Percentiles rank a stretch among this genome's conserved stretches.
Evolutionary conservation across 441 rosid genomes (phyloP).

Genomic region (Bruguiera hainesii): DNA sequence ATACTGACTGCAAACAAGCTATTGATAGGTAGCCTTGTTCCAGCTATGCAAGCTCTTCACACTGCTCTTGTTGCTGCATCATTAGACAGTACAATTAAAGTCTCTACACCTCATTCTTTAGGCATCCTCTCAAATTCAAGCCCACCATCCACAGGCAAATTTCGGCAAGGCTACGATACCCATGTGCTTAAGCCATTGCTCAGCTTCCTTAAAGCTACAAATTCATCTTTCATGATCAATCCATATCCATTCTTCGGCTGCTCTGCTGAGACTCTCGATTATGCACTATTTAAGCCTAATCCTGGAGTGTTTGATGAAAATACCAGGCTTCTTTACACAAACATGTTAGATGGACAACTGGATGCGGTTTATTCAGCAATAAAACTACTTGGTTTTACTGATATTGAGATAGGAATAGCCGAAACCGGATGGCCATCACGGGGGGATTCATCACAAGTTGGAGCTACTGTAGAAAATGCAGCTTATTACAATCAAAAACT

Average conservation of each 20-base stretch:
- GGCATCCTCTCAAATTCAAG: slow-evolving; percentile 58
- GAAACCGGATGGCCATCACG: slow-evolving; percentile 89
- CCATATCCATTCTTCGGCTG: slow-evolving; percentile 83
- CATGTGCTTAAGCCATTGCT: slow-evolving; percentile 70
- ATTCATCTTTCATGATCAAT: slow-evolving; percentile 75
- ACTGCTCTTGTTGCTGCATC: slow-evolving; percentile 53
- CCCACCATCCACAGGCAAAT: slow-evolving; percentile 73
- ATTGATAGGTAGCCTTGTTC: slow-evolving; percentile 43
- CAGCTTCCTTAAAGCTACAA: slow-evolving; percentile 52
- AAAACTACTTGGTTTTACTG: slow-evolving; percentile 54
- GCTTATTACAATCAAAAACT: slow-evolving; percentile 60
- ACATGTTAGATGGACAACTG: slow-evolving; percentile 80
- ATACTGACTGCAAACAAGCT: slow-evolving; percentile 45
- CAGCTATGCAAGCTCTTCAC: slow-evolving; percentile 71
- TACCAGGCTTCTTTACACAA: slow-evolving; percentile 54
- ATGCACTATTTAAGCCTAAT: slow-evolving; percentile 66
- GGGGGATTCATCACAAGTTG: slow-evolving; percentile 55
- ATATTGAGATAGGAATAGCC: slow-evolving; percentile 68
- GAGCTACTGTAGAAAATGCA: slow-evolving; percentile 49
- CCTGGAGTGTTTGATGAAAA: slow-evolving; percentile 47
- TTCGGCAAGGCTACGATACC: slow-evolving; percentile 52
- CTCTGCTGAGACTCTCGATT: slow-evolving; percentile 59
- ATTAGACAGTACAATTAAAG: slow-evolving; percentile 51
- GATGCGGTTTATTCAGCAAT: slow-evolving; percentile 78
- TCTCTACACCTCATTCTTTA: slow-evolving; percentile 73